Evolutionary conservation across 2,329 filamentous ascomycete species (phyloP), one percentile per base, ranked within the genome.

Genomic region (Calonectria pseudoreteaudii): DNA sequence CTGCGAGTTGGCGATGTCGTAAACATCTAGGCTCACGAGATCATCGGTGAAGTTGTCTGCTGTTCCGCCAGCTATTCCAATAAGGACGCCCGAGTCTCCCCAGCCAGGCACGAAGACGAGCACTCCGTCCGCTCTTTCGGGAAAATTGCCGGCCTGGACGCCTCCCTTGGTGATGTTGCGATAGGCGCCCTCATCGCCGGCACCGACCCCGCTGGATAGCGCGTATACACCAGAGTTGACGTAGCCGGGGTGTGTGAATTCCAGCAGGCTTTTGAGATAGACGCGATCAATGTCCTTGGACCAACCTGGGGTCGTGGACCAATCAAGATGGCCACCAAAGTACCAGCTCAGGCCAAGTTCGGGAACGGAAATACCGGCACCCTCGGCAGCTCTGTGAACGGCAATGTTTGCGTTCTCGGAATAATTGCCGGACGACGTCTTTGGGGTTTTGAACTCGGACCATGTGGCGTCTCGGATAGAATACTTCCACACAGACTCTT

Each of bases 81-180:
- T 87, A 26, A 96, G 83, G 28, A 95, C 92, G 0, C 94, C 94
- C 73, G 91, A 87, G 2, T 90, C 88, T 26, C 93, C 93, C 87
- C 94, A 95, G 0, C 93, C 94, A 30, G 94, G 94, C 5, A 96
- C 89, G 80, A 94, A 95, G 0, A 94, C 89, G 66, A 96, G 85
- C 2, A 92, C 88, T 13, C 94, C 93, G 82, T 96, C 94, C 1
- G 94, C 94, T 66, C 94, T 88, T 80, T 94, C 92, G 0, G 93
- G 91, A 79, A 96, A 95, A 0, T 90, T 88, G 38, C 88, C 87
- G 36, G 89, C 89, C 81, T 95, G 93, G 14, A 94, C 86, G 6
- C 93, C 93, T 20, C 92, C 93, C 79, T 93, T 85, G 0, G 94
- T 95, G 77, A 96, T 93, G 81, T 96, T 96, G 11, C 93, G 88